Percentiles rank a stretch among this genome's conserved stretches.
Evolutionary conservation across 352 stramenopile genomes (phyloP).

Genomic region (Peronospora destructor): DNA sequence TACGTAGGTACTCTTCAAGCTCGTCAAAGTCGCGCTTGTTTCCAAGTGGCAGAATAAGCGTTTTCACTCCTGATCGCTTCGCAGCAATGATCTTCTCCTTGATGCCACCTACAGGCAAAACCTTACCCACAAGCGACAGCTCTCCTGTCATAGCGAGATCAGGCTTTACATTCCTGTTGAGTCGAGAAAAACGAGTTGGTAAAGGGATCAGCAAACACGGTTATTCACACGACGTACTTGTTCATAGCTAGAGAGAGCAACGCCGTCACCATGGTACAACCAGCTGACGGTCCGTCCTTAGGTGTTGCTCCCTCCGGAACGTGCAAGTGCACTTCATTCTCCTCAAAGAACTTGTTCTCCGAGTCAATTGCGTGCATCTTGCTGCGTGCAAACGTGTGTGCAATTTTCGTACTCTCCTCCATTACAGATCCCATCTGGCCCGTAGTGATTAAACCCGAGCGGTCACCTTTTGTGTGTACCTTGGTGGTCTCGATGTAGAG

Average conservation of each 20-base stretch:
- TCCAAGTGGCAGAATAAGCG: conserved; percentile 89
- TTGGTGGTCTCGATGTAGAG: conserved; percentile 97
- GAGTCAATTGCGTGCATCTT: conserved; percentile 59
- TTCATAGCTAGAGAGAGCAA: conserved; percentile 93
- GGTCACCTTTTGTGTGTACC: conserved; percentile 60
- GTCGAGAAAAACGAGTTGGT: conserved; percentile 11
- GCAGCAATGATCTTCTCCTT: conserved; percentile 99
- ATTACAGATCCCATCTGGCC: conserved; percentile 98
- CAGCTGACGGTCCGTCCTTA: conserved; percentile 97
- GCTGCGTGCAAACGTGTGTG: conserved; percentile 89
- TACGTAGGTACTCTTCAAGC: conserved; percentile 94
- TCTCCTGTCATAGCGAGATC: conserved; percentile 98
- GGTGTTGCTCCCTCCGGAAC: conserved; percentile 97
- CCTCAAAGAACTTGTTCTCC: conserved; percentile 93
- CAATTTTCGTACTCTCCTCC: conserved; percentile 97
- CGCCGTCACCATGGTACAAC: conserved; percentile 96
- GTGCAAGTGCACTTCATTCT: conserved; percentile 95
- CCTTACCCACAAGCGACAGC: conserved; percentile 95
- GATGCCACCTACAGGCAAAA: conserved; percentile 97
- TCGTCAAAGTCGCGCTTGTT: conserved; percentile 97
- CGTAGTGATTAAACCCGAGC: conserved; percentile 74
- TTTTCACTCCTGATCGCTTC: conserved; percentile 91
- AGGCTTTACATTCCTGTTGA: conserved; percentile 78
- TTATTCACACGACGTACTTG: conserved; percentile 44
- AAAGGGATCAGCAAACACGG: conserved; percentile 2